Evolutionary conservation across 139 green algal genomes (phyloP), one percentile per base, ranked within the genome.

Genomic region (Chlorella sp.): DNA sequence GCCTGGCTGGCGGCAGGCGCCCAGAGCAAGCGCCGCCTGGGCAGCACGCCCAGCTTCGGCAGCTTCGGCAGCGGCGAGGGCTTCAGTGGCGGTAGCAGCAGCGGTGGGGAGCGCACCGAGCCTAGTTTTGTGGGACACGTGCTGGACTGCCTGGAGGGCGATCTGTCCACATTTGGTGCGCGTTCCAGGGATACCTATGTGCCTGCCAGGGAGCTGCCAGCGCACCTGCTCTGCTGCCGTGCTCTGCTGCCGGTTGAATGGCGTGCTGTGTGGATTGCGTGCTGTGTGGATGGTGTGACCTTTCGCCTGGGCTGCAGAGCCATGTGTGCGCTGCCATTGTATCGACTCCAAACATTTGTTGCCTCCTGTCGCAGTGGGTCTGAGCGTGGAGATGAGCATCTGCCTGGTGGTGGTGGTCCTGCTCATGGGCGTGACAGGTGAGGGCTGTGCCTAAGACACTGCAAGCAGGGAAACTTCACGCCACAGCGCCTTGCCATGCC

Each of bases 341-440:
- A n/a, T n/a, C n/a, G n/a, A n/a, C n/a, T n/a, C n/a, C n/a, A n/a
- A n/a, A 41, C 9, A 19, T 36, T 48, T 19, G 6, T n/a, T 14
- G 40, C 4, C 70, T 58, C 70, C 36, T 1, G 9, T 34, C 38
- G 38, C 70, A 76, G 70, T 76, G 14, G 70, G 70, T 22, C 40
- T 76, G 19, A 76, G 70, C 20, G 36, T 76, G 20, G 70, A 76
- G 70, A 76, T 76, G 70, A 22, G 70, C 38, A n/a, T 32, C 34
- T 41, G 48, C 20, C 19, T 76, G 38, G 70, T 76, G 40, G 38
- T n/a, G 38, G 38, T 76, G 30, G 22, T 76, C 40, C 41, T 76
- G 38, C 70, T 76, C 14, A 76, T 76, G 70, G 70, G 70, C 19
- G 70, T 60, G 2, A 60, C 51, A 60, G 51, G 51, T 16, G 24